A percentile compares a stretch with the other conserved stretches of the same genome.
These are phyloP conservation scores for Boehmeria nivea DNA, from an alignment of 306 rosid species.

Conservation along the genomic window DNA sequence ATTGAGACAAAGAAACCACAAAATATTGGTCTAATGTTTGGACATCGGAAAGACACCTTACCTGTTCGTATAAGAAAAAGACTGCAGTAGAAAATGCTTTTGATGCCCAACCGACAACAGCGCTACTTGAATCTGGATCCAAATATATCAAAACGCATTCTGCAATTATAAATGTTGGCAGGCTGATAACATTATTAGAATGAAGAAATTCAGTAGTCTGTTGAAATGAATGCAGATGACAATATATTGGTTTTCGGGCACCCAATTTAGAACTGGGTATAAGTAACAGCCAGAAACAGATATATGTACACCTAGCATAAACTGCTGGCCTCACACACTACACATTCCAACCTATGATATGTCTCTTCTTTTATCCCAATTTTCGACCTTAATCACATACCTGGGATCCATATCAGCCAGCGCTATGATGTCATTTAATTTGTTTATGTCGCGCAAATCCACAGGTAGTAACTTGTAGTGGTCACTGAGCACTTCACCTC, in stretches of 20 bases:
- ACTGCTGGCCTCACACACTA: neutral
- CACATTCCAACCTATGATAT: neutral
- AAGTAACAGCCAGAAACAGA: conserved; percentile 1
- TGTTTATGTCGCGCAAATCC: conserved; percentile 61
- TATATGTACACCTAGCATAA: neutral
- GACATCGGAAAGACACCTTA: conserved; percentile 23
- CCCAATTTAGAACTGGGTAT: neutral
- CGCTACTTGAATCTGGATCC: conserved; percentile 80
- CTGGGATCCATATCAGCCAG: conserved; percentile 77
- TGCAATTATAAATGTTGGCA: conserved; percentile 99
- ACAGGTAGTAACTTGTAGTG: conserved; percentile 82
- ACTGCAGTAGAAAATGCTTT: conserved; percentile 64
- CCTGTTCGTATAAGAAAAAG: conserved; percentile 97
- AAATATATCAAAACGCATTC: conserved; percentile 96
- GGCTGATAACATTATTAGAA: conserved; percentile 83
- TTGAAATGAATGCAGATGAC: conserved; percentile 10
- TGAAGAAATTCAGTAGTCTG: conserved; percentile 31
- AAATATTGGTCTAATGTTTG: conserved; percentile 1
- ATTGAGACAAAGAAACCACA: neutral
- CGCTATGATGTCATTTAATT: conserved; percentile 53
- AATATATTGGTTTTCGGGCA: neutral
- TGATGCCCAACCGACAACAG: conserved; percentile 82
- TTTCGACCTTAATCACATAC: conserved; percentile 38
- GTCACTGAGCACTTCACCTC: conserved; percentile 80
- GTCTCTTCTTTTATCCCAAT: neutral